phyloP scores from a whole-genome alignment of 139 green algal species.

The Coccomyxa sp. region DNA sequence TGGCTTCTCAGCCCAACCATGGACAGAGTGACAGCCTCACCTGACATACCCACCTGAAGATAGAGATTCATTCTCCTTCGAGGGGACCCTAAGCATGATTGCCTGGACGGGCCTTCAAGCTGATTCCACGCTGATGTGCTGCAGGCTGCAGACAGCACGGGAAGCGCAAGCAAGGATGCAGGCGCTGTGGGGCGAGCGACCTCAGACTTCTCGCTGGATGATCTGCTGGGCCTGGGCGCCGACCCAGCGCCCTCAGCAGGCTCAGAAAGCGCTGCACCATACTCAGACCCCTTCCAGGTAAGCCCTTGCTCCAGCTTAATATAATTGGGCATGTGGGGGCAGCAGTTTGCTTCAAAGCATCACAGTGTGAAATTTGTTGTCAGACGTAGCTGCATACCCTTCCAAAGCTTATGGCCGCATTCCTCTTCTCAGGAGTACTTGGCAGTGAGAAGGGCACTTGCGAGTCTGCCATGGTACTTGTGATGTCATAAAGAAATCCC shows the following conservation, averaged over 20 bases:
- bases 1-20: too few relatives aligned
- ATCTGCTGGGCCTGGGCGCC: background rate
- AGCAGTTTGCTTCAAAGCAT: background rate
- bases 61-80: too few relatives aligned
- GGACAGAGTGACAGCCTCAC: too few relatives aligned
- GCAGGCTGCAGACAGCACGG: too few relatives aligned
- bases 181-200: background rate
- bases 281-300: conserved; percentile 2
- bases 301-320: background rate
- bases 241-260: background rate
- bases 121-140: too few relatives aligned
- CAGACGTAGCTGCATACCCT: background rate
- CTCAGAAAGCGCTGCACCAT: background rate
- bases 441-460: too few relatives aligned
- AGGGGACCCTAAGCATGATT: too few relatives aligned
- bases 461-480: too few relatives aligned
- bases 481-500: background rate
- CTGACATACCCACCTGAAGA: too few relatives aligned
- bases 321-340: background rate
- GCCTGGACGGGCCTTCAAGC: too few relatives aligned
- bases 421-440: background rate
- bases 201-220: conserved; percentile 4
- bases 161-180: background rate
- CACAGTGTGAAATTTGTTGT: background rate
- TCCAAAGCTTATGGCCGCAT: background rate